Evolutionary conservation across 1,284 basidiomycete species (phyloP).

Genomic region (Cerioporus squamosus): DNA sequence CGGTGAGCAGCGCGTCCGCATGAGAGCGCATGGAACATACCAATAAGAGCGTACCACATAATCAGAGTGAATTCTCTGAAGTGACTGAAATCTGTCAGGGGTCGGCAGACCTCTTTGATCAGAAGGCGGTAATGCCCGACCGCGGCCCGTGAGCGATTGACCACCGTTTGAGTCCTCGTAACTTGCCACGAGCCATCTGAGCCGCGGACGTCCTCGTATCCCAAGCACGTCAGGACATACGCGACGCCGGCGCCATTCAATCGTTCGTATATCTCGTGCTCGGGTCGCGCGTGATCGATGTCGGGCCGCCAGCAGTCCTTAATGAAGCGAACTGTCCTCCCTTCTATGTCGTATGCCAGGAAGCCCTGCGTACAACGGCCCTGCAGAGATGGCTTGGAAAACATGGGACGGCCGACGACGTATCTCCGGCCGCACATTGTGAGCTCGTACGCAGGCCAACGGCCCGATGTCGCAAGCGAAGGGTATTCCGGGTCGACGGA

Average conservation of each 20-base stretch:
- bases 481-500: too few relatives aligned
- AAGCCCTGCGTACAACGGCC: neutral
- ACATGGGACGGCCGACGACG: neutral
- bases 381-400: neutral
- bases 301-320: constrained; percentile 15
- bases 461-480: too few relatives aligned
- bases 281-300: neutral
- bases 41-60: neutral
- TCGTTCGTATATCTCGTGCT: neutral
- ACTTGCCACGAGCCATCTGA: neutral
- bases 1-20: neutral
- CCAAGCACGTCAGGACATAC: neutral
- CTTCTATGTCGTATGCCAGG: neutral
- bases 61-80: neutral
- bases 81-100: neutral
- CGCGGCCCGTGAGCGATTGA: neutral
- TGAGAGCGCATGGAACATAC: neutral
- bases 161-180: neutral
- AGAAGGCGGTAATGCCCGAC: constrained; percentile 1
- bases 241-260: neutral
- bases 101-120: neutral
- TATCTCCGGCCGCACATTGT: neutral
- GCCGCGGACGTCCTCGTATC: neutral
- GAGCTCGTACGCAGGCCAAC: neutral
- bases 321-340: neutral